Conservation (phyloP, 768 basidiomycete genomes). For the Tricholoma terreum region DNA sequence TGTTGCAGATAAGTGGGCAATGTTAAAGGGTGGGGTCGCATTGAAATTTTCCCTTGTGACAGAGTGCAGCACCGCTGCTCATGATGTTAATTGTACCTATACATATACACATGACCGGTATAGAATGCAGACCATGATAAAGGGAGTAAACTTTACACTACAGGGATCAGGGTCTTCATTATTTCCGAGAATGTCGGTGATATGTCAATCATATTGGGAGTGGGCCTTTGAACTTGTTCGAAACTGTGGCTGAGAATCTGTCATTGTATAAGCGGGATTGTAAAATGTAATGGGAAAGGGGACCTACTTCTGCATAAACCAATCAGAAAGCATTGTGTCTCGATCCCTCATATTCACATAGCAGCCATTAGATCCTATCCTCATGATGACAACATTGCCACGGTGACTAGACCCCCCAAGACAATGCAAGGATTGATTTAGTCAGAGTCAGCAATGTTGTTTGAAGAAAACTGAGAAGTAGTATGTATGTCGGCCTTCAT, state of each 20-base stretch:
- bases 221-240: neutral
- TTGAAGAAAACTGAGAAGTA: conserved; percentile 1
- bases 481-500: conserved; percentile 1
- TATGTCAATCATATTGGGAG: neutral
- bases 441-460: neutral
- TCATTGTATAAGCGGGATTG: neutral
- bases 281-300: neutral
- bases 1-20: no score
- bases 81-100: no score
- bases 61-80: no score
- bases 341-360: conserved; percentile 1
- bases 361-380: neutral
- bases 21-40: no score
- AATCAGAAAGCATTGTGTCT: conserved; percentile 2
- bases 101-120: no score
- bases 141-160: no score
- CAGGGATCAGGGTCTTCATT: no score
- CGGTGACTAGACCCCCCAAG: neutral
- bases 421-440: neutral
- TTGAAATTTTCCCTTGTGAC: no score
- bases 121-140: no score
- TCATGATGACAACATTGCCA: neutral
- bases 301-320: conserved; percentile 1
- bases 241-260: neutral
- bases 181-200: neutral